Conservation (phyloP, 2,329 filamentous ascomycete species). For the Pestalotiopsis sp. region DNA sequence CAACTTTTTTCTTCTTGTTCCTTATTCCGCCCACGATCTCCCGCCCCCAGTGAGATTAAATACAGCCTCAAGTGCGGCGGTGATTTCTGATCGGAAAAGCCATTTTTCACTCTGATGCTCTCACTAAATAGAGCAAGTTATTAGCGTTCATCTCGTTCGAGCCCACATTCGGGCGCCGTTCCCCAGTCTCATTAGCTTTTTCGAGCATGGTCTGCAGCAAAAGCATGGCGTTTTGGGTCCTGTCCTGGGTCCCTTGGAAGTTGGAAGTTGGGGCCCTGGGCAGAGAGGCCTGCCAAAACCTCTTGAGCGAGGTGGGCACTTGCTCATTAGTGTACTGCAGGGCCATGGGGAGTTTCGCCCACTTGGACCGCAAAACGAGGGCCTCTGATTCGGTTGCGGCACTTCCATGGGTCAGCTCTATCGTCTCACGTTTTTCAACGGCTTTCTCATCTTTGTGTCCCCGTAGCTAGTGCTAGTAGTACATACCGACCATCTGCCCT, state of each 20-base stretch:
- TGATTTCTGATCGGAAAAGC: not conserved
- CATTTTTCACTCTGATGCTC: not conserved
- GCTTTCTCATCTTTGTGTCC: not conserved
- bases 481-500: not conserved
- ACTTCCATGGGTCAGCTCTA: not conserved
- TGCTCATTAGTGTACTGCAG: not conserved
- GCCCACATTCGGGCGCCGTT: constrained; percentile 1
- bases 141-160: not conserved
- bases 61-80: not conserved
- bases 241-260: not conserved
- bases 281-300: not conserved
- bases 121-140: not conserved
- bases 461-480: not conserved
- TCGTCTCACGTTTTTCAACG: constrained; percentile 8
- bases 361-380: not conserved
- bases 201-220: not conserved
- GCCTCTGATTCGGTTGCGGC: constrained; percentile 4
- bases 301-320: not conserved
- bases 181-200: constrained; percentile 7
- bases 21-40: not conserved
- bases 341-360: not conserved
- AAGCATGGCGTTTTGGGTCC: not conserved
- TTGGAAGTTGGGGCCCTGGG: not conserved
- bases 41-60: not conserved
- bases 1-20: not conserved